Conservation (phyloP, 208 protist species). For the Leishmania gerbilli region DNA sequence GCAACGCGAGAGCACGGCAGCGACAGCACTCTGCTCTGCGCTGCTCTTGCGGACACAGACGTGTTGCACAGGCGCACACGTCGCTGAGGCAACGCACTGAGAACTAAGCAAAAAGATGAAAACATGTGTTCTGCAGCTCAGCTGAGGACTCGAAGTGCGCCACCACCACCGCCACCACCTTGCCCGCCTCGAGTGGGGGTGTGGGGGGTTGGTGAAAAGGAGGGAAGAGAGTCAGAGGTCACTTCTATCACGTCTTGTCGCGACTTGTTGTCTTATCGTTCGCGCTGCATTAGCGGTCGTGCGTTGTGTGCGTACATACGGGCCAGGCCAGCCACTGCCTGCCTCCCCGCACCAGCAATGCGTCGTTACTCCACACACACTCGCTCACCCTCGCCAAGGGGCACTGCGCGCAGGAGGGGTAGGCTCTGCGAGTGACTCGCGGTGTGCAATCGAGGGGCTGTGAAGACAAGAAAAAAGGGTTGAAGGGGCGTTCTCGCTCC, state of each 20-base stretch:
- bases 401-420: neutral
- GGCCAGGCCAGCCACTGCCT: neutral
- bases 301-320: neutral
- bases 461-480: neutral
- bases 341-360: neutral
- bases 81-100: neutral
- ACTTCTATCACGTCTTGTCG: neutral
- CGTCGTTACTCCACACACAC: neutral
- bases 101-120: neutral
- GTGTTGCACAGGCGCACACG: neutral
- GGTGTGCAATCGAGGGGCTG: neutral
- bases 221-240: neutral
- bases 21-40: too few relatives aligned
- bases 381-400: neutral
- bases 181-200: neutral
- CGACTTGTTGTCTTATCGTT: neutral
- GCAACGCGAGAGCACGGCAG: too few relatives aligned
- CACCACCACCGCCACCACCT: neutral
- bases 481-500: neutral
- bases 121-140: neutral
- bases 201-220: neutral
- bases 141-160: neutral
- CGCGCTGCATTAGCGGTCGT: neutral
- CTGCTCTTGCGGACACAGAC: neutral
- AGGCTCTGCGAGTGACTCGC: neutral